A percentile compares a stretch with the other conserved stretches of the same genome.
Conservation (phyloP, 805 yeast genomes). For the Candida endomychidarum region DNA sequence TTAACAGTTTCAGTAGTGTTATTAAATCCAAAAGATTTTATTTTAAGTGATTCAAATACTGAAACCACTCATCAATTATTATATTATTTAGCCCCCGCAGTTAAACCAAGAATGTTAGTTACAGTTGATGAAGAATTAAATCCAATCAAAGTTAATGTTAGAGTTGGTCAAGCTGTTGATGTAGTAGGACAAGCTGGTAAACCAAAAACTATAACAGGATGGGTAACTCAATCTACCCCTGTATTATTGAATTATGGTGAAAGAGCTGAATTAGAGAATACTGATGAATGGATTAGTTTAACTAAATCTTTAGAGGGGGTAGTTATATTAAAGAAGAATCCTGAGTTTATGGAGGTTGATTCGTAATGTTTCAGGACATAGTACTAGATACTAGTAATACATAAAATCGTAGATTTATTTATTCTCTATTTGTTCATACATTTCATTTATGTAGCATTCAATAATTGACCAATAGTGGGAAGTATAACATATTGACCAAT, state of each 20-base stretch:
- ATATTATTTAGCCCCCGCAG: conserved; percentile 82
- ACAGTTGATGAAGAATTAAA: conserved; percentile 90
- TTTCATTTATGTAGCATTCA: too few species aligned
- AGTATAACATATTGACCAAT: too few species aligned
- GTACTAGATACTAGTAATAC: too few species aligned
- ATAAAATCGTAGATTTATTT: too few species aligned
- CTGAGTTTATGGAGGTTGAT: conserved; percentile 72
- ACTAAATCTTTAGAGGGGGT: conserved; percentile 87
- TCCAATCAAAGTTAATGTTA: conserved; percentile 91
- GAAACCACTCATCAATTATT: conserved; percentile 70
- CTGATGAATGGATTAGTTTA: conserved; percentile 81
- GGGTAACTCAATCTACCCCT: conserved; percentile 99
- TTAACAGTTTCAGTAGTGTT: conserved; percentile 81
- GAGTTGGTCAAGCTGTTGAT: conserved; percentile 99
- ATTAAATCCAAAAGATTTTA: conserved; percentile 80
- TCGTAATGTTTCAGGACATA: too few species aligned
- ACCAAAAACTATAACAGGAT: conserved; percentile 98
- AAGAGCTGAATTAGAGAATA: conserved; percentile 91
- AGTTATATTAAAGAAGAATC: conserved; percentile 88
- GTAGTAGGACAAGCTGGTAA: conserved; percentile 99
- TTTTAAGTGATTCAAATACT: conserved; percentile 57
- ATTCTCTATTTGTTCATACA: conserved; percentile 1
- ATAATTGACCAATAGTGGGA: too few species aligned
- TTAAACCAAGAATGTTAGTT: conserved; percentile 88
- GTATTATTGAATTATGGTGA: conserved; percentile 92